phyloP scores from a whole-genome alignment of 345 rosid genomes.

The Linum lewisii region DNA sequence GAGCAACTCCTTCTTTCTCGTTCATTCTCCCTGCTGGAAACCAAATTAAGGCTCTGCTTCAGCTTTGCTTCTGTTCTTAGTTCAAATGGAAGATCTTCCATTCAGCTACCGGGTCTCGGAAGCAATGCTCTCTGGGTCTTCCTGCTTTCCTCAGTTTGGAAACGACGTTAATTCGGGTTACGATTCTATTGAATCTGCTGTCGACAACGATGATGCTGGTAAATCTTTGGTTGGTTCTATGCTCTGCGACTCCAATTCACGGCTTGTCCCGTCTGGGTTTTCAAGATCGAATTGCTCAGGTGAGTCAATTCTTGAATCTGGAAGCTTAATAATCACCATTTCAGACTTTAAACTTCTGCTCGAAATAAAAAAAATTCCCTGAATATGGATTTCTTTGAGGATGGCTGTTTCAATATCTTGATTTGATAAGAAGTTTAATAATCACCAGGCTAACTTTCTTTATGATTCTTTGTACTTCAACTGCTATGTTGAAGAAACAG shows the following conservation, averaged over 20 bases:
- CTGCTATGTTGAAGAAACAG: slow-evolving; percentile 25
- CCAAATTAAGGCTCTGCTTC: neutral
- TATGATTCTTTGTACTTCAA: neutral
- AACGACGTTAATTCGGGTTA: slow-evolving; percentile 19
- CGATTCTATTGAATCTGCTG: slow-evolving; percentile 29
- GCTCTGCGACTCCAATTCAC: slow-evolving; percentile 71
- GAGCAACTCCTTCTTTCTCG: neutral
- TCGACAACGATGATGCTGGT: slow-evolving; percentile 20
- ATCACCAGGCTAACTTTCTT: neutral
- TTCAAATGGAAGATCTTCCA: slow-evolving; percentile 33
- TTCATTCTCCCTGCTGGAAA: neutral
- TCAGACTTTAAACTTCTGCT: too few species aligned
- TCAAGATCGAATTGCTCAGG: slow-evolving; percentile 37
- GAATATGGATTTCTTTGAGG: too few species aligned
- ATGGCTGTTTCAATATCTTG: too few species aligned
- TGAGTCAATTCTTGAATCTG: slow-evolving; percentile 15
- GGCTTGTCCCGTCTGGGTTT: slow-evolving; percentile 50
- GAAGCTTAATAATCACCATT: neutral
- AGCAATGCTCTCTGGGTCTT: slow-evolving; percentile 10
- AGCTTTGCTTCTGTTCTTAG: neutral
- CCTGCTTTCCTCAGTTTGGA: slow-evolving; percentile 25
- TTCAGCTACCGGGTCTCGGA: slow-evolving; percentile 21
- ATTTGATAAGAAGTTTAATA: neutral
- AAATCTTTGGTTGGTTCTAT: slow-evolving; percentile 44
- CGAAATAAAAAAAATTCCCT: too few species aligned